Conservation (phyloP, 169 alveolate species). For the Eimeria maxima region DNA sequence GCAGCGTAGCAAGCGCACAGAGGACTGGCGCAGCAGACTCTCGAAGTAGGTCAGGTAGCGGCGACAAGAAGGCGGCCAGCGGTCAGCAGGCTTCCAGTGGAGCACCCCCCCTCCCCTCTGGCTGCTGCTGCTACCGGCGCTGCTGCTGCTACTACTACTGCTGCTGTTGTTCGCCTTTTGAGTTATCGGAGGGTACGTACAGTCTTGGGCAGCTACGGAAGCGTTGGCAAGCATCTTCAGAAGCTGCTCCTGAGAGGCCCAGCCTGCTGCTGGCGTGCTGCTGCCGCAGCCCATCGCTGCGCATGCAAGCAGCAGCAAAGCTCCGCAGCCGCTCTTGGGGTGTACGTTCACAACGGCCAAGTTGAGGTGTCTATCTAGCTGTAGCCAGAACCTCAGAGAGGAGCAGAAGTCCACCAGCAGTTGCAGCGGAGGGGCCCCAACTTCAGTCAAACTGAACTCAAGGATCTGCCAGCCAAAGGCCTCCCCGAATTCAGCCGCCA, state of each 20-base stretch:
- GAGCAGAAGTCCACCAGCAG: slow-evolving; percentile 66
- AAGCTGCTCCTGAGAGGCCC: slow-evolving; percentile 54
- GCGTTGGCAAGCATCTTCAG: slow-evolving; percentile 69
- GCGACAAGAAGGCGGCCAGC: slow-evolving; percentile 77
- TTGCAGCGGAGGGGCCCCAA: slow-evolving; percentile 73
- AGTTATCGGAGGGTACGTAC: not conserved
- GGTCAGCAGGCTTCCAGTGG: slow-evolving; percentile 69
- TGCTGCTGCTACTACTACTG: slow-evolving; percentile 26
- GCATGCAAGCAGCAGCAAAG: slow-evolving; percentile 73
- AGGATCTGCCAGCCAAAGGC: slow-evolving; percentile 66
- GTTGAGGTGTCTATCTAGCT: slow-evolving; percentile 65
- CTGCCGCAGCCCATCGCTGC: slow-evolving; percentile 61
- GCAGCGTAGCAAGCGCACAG: slow-evolving; percentile 12
- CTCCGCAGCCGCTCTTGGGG: slow-evolving; percentile 68
- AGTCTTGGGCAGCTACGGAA: slow-evolving; percentile 70
- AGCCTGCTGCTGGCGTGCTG: slow-evolving; percentile 47
- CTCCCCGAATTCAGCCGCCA: slow-evolving; percentile 50
- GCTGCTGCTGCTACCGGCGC: not conserved
- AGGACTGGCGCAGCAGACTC: slow-evolving; percentile 35
- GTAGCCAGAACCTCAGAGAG: slow-evolving; percentile 65
- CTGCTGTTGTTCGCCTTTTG: not conserved
- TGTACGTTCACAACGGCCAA: slow-evolving; percentile 43
- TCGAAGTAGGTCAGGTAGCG: slow-evolving; percentile 73
- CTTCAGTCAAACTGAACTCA: slow-evolving; percentile 19
- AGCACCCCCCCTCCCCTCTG: slow-evolving; percentile 73